Evolutionary conservation across 1,284 basidiomycete genomes (phyloP).

Genomic region (Malassezia nana): DNA sequence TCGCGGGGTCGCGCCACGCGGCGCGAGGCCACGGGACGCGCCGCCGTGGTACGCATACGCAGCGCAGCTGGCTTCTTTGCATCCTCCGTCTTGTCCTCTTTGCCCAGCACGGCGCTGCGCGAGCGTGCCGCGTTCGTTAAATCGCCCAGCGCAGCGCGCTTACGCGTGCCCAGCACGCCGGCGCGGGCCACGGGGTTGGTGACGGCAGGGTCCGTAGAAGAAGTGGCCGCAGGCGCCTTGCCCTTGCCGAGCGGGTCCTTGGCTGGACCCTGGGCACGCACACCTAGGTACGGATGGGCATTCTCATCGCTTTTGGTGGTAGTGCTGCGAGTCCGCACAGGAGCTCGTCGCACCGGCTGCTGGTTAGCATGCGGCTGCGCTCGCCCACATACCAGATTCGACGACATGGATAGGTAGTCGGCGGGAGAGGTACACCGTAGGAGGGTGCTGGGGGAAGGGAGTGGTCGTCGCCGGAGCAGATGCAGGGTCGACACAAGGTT

Average conservation of each 20-base stretch:
- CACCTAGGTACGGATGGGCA: conserved; percentile 3
- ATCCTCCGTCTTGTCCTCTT: conserved; percentile 11
- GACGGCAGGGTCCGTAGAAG: not conserved
- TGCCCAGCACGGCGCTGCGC: conserved; percentile 4
- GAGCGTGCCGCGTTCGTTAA: conserved; percentile 40
- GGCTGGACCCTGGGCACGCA: conserved; percentile 4
- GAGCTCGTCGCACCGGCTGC: conserved; percentile 17
- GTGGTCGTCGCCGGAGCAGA: not conserved
- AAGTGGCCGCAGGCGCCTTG: not conserved
- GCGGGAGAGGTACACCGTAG: not conserved
- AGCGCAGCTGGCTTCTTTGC: conserved; percentile 6
- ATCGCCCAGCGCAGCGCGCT: conserved; percentile 44
- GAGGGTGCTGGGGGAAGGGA: not conserved
- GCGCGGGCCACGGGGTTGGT: conserved; percentile 11
- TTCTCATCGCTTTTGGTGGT: conserved; percentile 17
- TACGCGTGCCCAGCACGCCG: conserved; percentile 37
- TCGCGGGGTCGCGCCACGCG: conserved; percentile 44
- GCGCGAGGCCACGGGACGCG: conserved; percentile 1
- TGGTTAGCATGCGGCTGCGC: conserved; percentile 1
- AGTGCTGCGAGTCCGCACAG: conserved; percentile 9
- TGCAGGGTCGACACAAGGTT: not conserved
- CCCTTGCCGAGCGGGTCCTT: conserved; percentile 3
- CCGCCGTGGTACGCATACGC: not conserved
- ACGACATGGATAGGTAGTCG: conserved; percentile 13
- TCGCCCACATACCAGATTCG: conserved; percentile 13